phyloP scores from a whole-genome alignment of 495 filamentous ascomycete genomes.

The Paragyromitra xinjiangensis region DNA sequence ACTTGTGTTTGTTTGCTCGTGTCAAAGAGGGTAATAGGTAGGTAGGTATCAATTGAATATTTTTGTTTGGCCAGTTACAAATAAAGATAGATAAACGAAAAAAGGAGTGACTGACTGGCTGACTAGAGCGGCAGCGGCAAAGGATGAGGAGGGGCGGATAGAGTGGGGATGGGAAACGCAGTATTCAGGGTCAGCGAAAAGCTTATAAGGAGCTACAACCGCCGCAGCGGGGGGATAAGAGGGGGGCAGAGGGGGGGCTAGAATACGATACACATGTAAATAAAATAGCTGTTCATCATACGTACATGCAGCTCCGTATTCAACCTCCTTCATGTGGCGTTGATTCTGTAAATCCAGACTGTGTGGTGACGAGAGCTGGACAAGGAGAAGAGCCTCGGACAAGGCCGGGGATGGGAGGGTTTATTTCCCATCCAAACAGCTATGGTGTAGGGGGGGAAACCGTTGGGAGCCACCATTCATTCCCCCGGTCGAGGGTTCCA shows the following conservation, averaged over 20 bases:
- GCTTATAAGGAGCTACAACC: conserved; percentile 33
- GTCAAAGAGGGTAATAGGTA: conserved; percentile 4
- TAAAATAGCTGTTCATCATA: conserved; percentile 17
- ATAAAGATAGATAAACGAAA: not conserved
- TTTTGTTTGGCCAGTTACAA: conserved; percentile 3
- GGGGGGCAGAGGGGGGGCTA: conserved; percentile 10
- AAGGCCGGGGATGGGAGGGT: conserved; percentile 2
- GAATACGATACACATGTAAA: conserved; percentile 27
- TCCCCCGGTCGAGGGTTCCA: not conserved
- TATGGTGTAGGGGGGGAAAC: not conserved
- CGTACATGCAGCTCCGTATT: conserved; percentile 13
- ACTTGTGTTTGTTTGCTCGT: conserved; percentile 4
- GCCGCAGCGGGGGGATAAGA: not conserved
- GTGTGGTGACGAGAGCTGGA: conserved; percentile 20
- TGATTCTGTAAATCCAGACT: conserved; percentile 20
- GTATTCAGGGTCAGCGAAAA: conserved; percentile 26
- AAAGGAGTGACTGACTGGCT: not conserved
- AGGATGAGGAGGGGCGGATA: not conserved
- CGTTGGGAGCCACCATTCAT: conserved; percentile 13
- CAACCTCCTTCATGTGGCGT: conserved; percentile 32
- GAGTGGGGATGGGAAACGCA: conserved; percentile 14
- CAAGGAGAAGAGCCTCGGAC: conserved; percentile 13
- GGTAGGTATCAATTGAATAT: conserved; percentile 3
- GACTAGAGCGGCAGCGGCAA: not conserved
- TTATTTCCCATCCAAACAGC: conserved; percentile 22